Evolutionary conservation across 225 moss, liverwort and hornwort species (phyloP).

Genomic region (Straminergon stramineum): DNA sequence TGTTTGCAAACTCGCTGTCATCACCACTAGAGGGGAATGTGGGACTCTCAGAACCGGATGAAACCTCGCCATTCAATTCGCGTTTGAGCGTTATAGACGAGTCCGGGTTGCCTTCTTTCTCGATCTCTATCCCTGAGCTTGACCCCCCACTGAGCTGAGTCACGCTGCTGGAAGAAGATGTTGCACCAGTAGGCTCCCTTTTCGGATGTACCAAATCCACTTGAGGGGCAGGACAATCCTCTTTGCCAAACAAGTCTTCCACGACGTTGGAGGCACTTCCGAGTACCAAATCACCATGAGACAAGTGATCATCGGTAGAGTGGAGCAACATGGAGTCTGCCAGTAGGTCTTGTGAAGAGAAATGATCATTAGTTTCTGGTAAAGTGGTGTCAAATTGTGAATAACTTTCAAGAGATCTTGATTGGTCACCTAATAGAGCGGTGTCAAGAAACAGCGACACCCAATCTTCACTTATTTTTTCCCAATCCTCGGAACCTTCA

Average conservation of each 20-base stretch:
- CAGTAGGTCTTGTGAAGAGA: constrained; percentile 14
- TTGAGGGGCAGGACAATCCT: background rate
- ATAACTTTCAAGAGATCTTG: constrained; percentile 15
- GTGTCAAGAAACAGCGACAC: constrained; percentile 47
- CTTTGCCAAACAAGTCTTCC: constrained; percentile 1
- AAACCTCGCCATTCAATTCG: constrained; percentile 5
- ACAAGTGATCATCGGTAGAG: constrained; percentile 4
- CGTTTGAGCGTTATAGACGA: background rate
- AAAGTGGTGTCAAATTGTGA: constrained; percentile 6
- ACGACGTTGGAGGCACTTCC: constrained; percentile 17
- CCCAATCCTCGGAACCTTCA: constrained; percentile 19
- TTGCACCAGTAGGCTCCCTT: background rate
- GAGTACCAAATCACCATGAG: constrained; percentile 6
- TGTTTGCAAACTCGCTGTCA: background rate
- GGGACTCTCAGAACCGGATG: constrained; percentile 6
- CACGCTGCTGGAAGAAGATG: constrained; percentile 25
- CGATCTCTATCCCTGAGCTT: constrained; percentile 13
- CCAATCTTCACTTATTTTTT: constrained; percentile 66
- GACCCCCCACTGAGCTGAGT: constrained; percentile 27
- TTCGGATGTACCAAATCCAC: background rate
- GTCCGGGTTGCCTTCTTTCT: constrained; percentile 18
- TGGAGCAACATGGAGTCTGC: constrained; percentile 14
- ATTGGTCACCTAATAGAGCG: constrained; percentile 9
- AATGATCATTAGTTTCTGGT: background rate
- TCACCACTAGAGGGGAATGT: constrained; percentile 1